Conservation (phyloP, 2,329 filamentous ascomycete genomes). For the Colletotrichum agaves region DNA sequence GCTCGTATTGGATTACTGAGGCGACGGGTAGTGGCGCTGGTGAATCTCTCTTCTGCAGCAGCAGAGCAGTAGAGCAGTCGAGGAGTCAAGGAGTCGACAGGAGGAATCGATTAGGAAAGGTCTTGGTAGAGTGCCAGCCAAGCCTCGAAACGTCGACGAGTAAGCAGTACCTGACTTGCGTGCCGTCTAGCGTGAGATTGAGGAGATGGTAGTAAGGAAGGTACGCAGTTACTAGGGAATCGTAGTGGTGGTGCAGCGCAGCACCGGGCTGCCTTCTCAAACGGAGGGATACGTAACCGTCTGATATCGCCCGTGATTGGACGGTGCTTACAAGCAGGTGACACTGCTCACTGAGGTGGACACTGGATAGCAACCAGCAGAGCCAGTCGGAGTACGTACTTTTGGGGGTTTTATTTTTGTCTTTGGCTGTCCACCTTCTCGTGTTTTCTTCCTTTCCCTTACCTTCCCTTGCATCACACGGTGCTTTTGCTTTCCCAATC, state of each 20-base stretch:
- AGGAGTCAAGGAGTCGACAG: too few species aligned
- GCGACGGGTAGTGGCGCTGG: not conserved
- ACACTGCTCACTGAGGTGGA: too few species aligned
- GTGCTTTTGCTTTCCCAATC: too few species aligned
- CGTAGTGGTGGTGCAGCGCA: not conserved
- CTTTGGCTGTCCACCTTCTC: too few species aligned
- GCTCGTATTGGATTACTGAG: slow-evolving; percentile 9
- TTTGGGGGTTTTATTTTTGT: too few species aligned
- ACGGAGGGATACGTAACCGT: slow-evolving; percentile 22
- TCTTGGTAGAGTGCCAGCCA: not conserved
- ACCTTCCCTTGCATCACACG: too few species aligned
- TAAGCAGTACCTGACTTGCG: not conserved
- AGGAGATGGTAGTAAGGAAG: not conserved
- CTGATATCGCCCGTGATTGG: slow-evolving; percentile 3
- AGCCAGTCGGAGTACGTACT: too few species aligned
- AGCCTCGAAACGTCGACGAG: not conserved
- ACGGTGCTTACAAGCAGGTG: not conserved
- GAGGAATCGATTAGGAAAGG: too few species aligned
- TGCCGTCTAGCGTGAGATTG: not conserved
- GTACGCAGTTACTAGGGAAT: not conserved
- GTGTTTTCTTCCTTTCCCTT: too few species aligned
- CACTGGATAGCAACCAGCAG: too few species aligned
- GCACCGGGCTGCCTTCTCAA: slow-evolving; percentile 8
- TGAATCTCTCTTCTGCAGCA: not conserved
- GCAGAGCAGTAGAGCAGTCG: not conserved